Evolutionary conservation across 805 yeast species (phyloP), one percentile per base, ranked within the genome.

Genomic region (Saccharomyces kudriavzevii): DNA sequence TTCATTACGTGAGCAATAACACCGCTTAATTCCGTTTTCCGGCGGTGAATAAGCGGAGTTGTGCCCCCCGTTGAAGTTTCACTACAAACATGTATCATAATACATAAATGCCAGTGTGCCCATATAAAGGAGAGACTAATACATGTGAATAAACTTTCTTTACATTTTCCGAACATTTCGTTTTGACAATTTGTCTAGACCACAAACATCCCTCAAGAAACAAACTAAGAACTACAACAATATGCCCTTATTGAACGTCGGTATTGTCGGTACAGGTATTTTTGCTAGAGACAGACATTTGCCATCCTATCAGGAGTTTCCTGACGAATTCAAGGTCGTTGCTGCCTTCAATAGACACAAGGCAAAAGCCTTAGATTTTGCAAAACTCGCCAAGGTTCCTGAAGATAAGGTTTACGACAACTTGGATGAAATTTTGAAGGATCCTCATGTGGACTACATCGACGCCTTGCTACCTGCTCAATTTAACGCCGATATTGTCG

Each of bases 401-500:
- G 63, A 71, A 4, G 60, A 71, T 3, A 80, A 81, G 56, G 82
- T 89, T 13, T 83, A 77, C 65, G 83, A 81, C 52, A 65, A 76
- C 24, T 64, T 87, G 52, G 94, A 87, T 47, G 81, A 74, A n/a
- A 78, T 87, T 17, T 74, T 90, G 62, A 69, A 72, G 46, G 90
- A 87, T 65, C 75, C 81, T n/a, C 69, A 78, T 0, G 80, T 90
- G 47, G 94, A 87, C 56, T 78, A 84, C 29, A 78, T 92, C 28
- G 97, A 92, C 66, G 95, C 89, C 2, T 76, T 91, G 57, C 78
- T 92, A 51, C 98, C 98, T n/a, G 96, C 84, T 1, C 92, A 89
- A 68, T 79, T 71, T 74, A 92, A 89, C 68, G 73, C 82, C 48
- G 81, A 76, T 43, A 83, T 83, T 2, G 85, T 90, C 31, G 76